Base-by-base conservation (phyloP, 441 rosid species). In the Euphorbia schlechtendalii region DNA sequence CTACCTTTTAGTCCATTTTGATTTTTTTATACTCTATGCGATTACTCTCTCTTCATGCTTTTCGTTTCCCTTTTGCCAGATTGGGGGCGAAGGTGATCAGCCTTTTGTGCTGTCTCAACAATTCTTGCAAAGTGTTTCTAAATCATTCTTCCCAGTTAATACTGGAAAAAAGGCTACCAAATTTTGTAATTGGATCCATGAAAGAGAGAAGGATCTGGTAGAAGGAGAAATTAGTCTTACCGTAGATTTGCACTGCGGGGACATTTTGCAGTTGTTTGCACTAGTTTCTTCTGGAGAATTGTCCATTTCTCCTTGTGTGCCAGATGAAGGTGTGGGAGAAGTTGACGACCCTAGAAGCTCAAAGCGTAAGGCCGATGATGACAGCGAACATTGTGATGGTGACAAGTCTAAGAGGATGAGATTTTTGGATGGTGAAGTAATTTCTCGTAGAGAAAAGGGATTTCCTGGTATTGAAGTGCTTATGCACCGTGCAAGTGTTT, bases 201-300 rank as follows among this genome's bases (percentile, higher is more conserved):
- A 83, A 69, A 80, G 76, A 67, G 84, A 86, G 71, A 81, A 67
- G 57, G 82, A 88, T 72, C 83, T 89, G 53, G 77, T 77, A 69
- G 82, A 78, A 71, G 84, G 78, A 63, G 83, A 77, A 46, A 59
- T 84, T 69, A 71, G 73, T 81, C 91, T 90, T 69, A 62, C 76
- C n/a, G 82, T 77, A 65, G 93, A 88, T 80, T 73, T 95, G 82
- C 94, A 92, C 49, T 95, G 99, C 68, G 99, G 98, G 57, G 98
- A 92, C 70, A 76, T 88, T 73, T 73, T 92, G 57, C 86, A 85
- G 71, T 77, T 92, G 74, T 82, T 92, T 75, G 82, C 89, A 51
- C 76, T 88, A 49, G 90, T 95, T 75, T 82, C 85, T 72, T 80
- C 87, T 28, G 98, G 97, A 36, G 97, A 89, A 63, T 76, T 92